Percentiles rank a stretch among this genome's conserved stretches.
phyloP scores from a whole-genome alignment of 257 asterid species.

The Echium plantagineum region DNA sequence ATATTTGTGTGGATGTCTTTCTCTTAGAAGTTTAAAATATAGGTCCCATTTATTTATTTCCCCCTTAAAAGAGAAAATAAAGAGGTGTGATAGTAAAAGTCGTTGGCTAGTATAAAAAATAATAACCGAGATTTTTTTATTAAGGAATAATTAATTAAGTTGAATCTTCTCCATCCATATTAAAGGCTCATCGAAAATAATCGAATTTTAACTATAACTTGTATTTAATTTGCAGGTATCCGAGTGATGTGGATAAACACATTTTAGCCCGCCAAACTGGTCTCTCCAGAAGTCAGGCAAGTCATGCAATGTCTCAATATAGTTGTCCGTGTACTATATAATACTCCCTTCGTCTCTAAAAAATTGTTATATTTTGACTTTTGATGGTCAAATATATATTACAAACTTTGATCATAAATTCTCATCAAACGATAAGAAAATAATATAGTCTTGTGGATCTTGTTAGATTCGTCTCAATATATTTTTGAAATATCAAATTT shows the following conservation, averaged over 20 bases:
- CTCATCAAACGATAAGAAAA: too few relatives aligned
- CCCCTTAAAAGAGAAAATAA: constrained; percentile 20
- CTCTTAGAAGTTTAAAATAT: constrained; percentile 14
- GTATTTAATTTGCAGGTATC: constrained; percentile 52
- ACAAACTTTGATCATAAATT: too few relatives aligned
- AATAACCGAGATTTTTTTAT: too few relatives aligned
- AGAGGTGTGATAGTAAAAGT: not conserved
- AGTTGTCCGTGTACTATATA: not conserved
- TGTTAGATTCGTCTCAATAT: too few relatives aligned
- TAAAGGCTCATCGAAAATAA: too few relatives aligned
- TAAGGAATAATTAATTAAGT: too few relatives aligned
- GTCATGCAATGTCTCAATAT: constrained; percentile 22
- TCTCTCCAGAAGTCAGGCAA: constrained; percentile 94
- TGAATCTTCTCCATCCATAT: too few relatives aligned
- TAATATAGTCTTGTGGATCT: too few relatives aligned
- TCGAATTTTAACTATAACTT: not conserved
- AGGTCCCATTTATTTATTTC: not conserved
- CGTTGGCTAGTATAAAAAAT: not conserved
- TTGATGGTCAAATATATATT: too few relatives aligned
- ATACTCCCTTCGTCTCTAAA: too few relatives aligned
- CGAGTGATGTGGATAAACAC: constrained; percentile 95
- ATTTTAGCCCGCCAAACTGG: constrained; percentile 95
- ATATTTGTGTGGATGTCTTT: constrained; percentile 28
- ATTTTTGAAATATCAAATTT: too few relatives aligned
- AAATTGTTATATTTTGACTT: too few relatives aligned